phyloP scores from a whole-genome alignment of 2,329 filamentous ascomycete genomes.

The Acephala macrosclerotiorum region DNA sequence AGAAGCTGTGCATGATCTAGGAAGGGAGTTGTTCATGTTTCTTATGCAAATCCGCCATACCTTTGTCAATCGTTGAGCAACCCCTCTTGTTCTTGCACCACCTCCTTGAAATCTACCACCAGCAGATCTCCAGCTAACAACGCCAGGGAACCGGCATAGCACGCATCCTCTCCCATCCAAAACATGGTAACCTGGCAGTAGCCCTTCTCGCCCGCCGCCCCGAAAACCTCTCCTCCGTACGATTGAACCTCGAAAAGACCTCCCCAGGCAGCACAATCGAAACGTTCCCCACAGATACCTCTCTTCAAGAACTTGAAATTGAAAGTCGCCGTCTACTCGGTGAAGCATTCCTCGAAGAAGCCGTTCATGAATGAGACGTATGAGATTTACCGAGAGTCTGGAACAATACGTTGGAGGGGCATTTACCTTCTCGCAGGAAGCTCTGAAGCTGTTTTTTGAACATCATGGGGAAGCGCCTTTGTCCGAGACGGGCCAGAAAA shows the following conservation, averaged over 20 bases:
- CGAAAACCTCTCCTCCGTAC: conserved; percentile 52
- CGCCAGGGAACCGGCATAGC: conserved; percentile 61
- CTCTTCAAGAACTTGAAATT: conserved; percentile 58
- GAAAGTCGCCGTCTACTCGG: conserved; percentile 59
- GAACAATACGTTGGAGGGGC: conserved; percentile 62
- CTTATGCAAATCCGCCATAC: background rate
- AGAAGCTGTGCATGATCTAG: background rate
- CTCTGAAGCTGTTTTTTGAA: conserved; percentile 57
- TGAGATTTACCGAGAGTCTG: conserved; percentile 55
- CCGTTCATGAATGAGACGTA: conserved; percentile 62
- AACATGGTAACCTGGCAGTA: conserved; percentile 61
- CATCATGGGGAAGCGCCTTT: conserved; percentile 56
- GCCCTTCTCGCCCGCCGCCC: conserved; percentile 59
- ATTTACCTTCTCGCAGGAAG: conserved; percentile 62
- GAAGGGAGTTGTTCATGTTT: background rate
- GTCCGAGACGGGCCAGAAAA: conserved; percentile 55
- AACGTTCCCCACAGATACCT: conserved; percentile 59
- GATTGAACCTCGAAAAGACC: conserved; percentile 49
- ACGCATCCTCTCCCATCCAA: conserved; percentile 59
- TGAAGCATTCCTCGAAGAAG: conserved; percentile 62
- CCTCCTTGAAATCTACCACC: background rate
- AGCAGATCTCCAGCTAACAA: conserved; percentile 4
- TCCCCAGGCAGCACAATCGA: conserved; percentile 55
- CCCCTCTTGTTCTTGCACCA: background rate
- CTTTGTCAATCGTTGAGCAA: background rate